These are phyloP conservation scores for Colletotrichum cuscutae DNA, from an alignment of 2,329 filamentous ascomycete genomes.

Conservation along the genomic window DNA sequence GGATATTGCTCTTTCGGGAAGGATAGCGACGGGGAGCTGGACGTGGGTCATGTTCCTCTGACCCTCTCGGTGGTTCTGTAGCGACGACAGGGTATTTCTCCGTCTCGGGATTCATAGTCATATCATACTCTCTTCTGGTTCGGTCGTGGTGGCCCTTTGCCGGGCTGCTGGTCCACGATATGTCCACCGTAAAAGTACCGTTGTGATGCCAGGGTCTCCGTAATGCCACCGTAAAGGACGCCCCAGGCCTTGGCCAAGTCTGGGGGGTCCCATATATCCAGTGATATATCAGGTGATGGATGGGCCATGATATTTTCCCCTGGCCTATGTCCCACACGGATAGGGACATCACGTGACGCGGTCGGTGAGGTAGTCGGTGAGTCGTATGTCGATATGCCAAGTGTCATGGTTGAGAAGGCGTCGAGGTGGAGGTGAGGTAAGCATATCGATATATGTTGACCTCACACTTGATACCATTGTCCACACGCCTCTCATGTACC, in stretches of 20 bases:
- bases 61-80: slow-evolving; percentile 21
- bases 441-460: not conserved
- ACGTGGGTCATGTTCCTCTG: not conserved
- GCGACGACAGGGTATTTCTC: slow-evolving; percentile 1
- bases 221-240: not conserved
- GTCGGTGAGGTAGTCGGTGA: not conserved
- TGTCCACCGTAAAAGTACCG: slow-evolving; percentile 12
- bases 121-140: slow-evolving; percentile 18
- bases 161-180: slow-evolving; percentile 10
- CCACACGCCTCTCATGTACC: not conserved
- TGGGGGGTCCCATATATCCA: not conserved
- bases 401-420: not conserved
- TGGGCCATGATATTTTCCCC: not conserved
- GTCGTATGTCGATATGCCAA: not conserved
- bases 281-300: slow-evolving; percentile 33
- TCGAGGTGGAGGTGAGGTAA: not conserved
- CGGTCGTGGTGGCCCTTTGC: slow-evolving; percentile 9
- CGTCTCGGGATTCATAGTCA: slow-evolving; percentile 2
- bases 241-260: not conserved
- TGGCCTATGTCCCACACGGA: not conserved
- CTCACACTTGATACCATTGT: not conserved
- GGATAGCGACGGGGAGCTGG: slow-evolving; percentile 27
- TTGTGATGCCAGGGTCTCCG: not conserved
- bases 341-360: slow-evolving; percentile 24
- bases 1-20: slow-evolving; percentile 45